Evolutionary conservation across 345 rosid genomes (phyloP), one percentile per base, ranked within the genome.

Genomic region (Populus davidiana): DNA sequence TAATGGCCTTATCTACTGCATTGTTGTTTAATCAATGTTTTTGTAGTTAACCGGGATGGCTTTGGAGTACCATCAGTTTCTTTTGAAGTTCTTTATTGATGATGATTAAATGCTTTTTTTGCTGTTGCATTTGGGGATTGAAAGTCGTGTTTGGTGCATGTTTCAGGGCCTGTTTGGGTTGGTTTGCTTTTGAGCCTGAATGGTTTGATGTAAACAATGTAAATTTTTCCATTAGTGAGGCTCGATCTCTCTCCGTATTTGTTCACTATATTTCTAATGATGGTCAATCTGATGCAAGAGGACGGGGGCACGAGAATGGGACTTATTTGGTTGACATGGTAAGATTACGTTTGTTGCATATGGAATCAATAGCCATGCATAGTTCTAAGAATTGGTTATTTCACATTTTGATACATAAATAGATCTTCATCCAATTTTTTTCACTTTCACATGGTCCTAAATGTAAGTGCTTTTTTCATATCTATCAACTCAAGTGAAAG

Each of bases 151-250:
- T 82, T 75, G 77, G 43, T 83, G 73, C 74, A 49, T 86, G 69
- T 80, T 86, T 63, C 88, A 96, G 99, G 92, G 89, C 92, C 76
- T 89, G 95, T 76, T 84, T 96, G 88, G 95, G 97, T 78, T 96
- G 99, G 98, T 94, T 96, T 94, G 94, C 98, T 83, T 87, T 82
- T 89, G 97, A 91, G 86, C 97, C 97, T 41, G 97, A 91, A 84
- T 96, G 96, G 97, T 89, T 69, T 72, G 97, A 96, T 75, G 86
- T 83, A 74, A 89, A 87, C 75, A 82, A 87, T 77, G 80, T 83
- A 76, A 91, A 86, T 83, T 92, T 90, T 77, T 83, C 98, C 75
- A 90, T 86, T 79, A 89, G 94, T 61, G 98, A 94, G 90, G 97
- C 98, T 78, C 93, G 83, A 63, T 90, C 99, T 79, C 87, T 96